A percentile compares a stretch with the other conserved stretches of the same genome.
Evolutionary conservation across 139 green algal species (phyloP).

Genomic region (Chlorella sp.): DNA sequence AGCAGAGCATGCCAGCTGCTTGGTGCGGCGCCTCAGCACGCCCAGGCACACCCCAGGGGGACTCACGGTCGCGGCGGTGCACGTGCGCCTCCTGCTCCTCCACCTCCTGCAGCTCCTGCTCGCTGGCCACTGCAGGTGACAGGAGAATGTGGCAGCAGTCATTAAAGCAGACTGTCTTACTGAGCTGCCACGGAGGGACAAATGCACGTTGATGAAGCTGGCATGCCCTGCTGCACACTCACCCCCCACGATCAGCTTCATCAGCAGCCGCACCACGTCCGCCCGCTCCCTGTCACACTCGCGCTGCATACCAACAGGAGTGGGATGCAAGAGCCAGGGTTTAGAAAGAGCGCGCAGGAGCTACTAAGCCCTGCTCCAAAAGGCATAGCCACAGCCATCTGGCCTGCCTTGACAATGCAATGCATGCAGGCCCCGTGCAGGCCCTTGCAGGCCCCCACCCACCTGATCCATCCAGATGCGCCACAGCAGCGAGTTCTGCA

Average conservation of each 20-base stretch:
- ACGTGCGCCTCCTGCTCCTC: background rate
- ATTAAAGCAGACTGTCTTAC: no score
- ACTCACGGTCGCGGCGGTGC: background rate
- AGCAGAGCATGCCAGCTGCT: background rate
- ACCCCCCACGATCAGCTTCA: constrained; percentile 37
- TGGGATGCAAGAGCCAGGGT: no score
- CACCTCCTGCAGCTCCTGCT: constrained; percentile 34
- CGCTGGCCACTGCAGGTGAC: constrained; percentile 17
- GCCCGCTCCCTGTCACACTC: background rate
- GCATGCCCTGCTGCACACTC: background rate
- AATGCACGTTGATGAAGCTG: no score
- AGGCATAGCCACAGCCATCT: no score
- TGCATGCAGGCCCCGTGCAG: no score
- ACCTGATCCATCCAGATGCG: constrained; percentile 27
- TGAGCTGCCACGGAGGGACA: no score
- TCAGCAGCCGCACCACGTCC: constrained; percentile 5
- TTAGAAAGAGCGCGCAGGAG: no score
- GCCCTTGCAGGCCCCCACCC: no score
- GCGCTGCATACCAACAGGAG: background rate
- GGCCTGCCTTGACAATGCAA: no score
- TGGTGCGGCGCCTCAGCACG: background rate
- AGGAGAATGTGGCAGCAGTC: background rate
- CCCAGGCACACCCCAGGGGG: background rate
- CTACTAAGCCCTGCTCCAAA: no score
- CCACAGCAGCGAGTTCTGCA: constrained; percentile 40